Base-by-base conservation (phyloP, 1,284 basidiomycete genomes). In the Ustilago cynodontis region DNA sequence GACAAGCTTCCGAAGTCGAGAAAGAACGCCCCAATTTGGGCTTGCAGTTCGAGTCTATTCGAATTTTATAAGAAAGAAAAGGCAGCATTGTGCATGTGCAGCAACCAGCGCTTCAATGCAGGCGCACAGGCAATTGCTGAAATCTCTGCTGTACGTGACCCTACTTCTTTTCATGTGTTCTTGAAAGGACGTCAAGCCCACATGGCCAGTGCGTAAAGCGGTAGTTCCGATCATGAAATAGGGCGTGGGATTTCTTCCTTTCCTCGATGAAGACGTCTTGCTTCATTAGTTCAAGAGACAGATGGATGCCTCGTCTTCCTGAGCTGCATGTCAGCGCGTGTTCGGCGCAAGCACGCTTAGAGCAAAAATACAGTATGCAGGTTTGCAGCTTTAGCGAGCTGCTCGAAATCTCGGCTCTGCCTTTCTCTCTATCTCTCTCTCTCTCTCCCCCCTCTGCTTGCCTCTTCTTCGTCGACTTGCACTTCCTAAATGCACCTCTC, bases 1-100 rank as follows among this genome's bases (percentile, higher is more conserved):
- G 13, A 24, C 37, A 56, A 56, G 54, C 54, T 56, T 56, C 54
- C 54, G 39, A 56, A 56, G 54, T 56, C 54, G 54, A 56, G 26
- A 56, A 45, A 35, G 11, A 11, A 11, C 31, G 31, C 31, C 54
- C 24, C 39, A 2, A n/a, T 54, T 37, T 20, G 7, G 52, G 52
- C 52, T 54, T 54, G 52, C 52, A 54, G n/a, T 43, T 37, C 35
- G 35, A 33, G 31, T 33, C n/a, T n/a, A n/a, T n/a, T n/a, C n/a
- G n/a, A n/a, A 33, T 33, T 33, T 33, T 5, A 33, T 6, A 33
- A 11, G 11, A 33, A 33, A 33, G 31, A 33, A 33, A 33, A 33
- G 31, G 31, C 6, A 5, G 5, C 31, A 33, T 33, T 33, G 31
- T 33, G 31, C 31, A 33, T 5, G 6, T 33, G 11, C n/a, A 33